A percentile compares a stretch with the other conserved stretches of the same genome.
phyloP scores from a whole-genome alignment of 148 eudicot genomes.

The Fagopyrum esculentum region DNA sequence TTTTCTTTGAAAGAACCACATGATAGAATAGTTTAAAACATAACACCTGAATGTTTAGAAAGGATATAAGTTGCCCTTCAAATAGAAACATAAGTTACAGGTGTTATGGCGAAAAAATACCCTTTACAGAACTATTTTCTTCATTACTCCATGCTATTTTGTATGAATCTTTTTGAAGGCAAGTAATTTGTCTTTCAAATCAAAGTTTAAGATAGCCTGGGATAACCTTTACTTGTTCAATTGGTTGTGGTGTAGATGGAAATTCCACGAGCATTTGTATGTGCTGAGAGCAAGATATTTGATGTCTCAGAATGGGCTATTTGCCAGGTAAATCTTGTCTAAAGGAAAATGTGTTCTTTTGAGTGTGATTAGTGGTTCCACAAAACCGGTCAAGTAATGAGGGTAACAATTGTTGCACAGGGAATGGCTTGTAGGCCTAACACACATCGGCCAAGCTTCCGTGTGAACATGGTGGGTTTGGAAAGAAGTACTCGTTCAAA shows the following conservation, averaged over 20 bases:
- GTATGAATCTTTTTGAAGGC: background rate
- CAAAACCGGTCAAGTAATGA: background rate
- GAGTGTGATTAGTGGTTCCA: background rate
- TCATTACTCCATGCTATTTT: too few relatives aligned
- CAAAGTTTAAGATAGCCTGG: background rate
- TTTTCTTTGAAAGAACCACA: too few relatives aligned
- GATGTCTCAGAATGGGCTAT: slow-evolving; percentile 98
- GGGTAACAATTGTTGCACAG: slow-evolving; percentile 22
- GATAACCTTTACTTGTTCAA: slow-evolving; percentile 10
- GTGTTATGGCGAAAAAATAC: too few relatives aligned
- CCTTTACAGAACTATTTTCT: too few relatives aligned
- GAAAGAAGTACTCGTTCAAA: slow-evolving; percentile 77
- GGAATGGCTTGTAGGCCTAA: slow-evolving; percentile 99
- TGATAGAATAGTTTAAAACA: too few relatives aligned
- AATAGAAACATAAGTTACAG: too few relatives aligned
- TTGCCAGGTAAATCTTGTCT: slow-evolving; percentile 52
- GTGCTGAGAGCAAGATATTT: slow-evolving; percentile 94
- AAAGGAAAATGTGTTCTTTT: too few relatives aligned
- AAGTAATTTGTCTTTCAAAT: background rate
- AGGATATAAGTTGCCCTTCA: too few relatives aligned
- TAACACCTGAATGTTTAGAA: too few relatives aligned
- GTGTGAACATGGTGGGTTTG: slow-evolving; percentile 95
- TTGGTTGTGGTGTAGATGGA: slow-evolving; percentile 46
- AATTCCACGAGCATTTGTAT: slow-evolving; percentile 96
- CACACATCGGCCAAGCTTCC: slow-evolving; percentile 93